Evolutionary conservation across 2,329 filamentous ascomycete species (phyloP).

Genomic region (Leptosphaerulina australis): DNA sequence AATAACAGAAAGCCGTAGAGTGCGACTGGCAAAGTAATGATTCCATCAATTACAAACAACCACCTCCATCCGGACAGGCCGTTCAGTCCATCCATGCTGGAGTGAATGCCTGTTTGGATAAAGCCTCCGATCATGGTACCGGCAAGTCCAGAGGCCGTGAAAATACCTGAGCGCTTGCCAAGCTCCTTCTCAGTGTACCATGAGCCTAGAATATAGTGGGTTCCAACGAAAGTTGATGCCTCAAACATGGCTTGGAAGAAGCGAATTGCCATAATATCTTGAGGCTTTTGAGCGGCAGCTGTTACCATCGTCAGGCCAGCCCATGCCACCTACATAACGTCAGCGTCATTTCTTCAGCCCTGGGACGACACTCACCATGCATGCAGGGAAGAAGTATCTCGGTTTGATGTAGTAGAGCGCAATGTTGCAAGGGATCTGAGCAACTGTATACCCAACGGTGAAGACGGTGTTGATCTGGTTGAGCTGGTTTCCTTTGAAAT

Average conservation of each 20-base stretch:
- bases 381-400: constrained; percentile 67
- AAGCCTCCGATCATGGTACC: constrained; percentile 68
- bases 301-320: constrained; percentile 67
- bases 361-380: constrained; percentile 58
- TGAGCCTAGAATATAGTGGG: constrained; percentile 65
- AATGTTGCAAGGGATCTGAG: constrained; percentile 55
- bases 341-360: neutral
- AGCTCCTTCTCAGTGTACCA: constrained; percentile 68
- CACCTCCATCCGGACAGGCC: constrained; percentile 63
- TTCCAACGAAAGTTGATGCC: constrained; percentile 61
- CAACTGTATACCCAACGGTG: constrained; percentile 55
- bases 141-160: constrained; percentile 64
- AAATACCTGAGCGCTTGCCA: constrained; percentile 66
- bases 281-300: constrained; percentile 58
- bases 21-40: constrained; percentile 63
- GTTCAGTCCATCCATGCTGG: constrained; percentile 53
- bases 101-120: constrained; percentile 62
- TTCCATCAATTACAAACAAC: constrained; percentile 55
- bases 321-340: constrained; percentile 56
- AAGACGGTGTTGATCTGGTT: constrained; percentile 55
- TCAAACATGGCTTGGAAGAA: constrained; percentile 62
- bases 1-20: constrained; percentile 60
- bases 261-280: constrained; percentile 65
- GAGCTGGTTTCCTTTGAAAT: constrained; percentile 49
- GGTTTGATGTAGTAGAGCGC: constrained; percentile 68